phyloP scores from a whole-genome alignment of 2,329 filamentous ascomycete genomes.

The Aspergillus ochraceus region DNA sequence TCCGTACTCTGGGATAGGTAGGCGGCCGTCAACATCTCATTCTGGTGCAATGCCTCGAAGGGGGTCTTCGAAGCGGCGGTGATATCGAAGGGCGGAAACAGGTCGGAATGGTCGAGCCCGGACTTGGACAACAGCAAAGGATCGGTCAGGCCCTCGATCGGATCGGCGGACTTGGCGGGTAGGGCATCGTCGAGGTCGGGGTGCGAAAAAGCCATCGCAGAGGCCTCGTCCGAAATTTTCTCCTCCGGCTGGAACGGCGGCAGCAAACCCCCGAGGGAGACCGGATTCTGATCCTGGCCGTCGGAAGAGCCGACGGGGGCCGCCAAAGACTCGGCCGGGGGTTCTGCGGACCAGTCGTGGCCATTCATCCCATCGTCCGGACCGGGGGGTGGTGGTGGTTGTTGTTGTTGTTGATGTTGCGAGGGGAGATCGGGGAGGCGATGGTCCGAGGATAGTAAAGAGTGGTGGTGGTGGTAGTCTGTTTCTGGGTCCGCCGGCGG shows the following conservation, averaged over 20 bases:
- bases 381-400: slow-evolving; percentile 2
- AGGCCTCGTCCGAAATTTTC: slow-evolving; percentile 12
- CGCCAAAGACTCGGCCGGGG: slow-evolving; percentile 8
- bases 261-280: neutral
- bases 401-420: neutral
- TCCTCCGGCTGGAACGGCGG: slow-evolving; percentile 10
- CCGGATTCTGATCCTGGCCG: slow-evolving; percentile 13
- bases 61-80: slow-evolving; percentile 32
- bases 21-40: slow-evolving; percentile 40
- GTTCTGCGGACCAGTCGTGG: slow-evolving; percentile 13
- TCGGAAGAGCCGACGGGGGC: slow-evolving; percentile 8
- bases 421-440: too few species aligned
- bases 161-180: slow-evolving; percentile 19
- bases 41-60: slow-evolving; percentile 40
- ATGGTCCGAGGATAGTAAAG: neutral
- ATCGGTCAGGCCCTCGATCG: slow-evolving; percentile 33
- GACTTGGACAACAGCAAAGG: slow-evolving; percentile 35
- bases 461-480: neutral
- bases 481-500: slow-evolving; percentile 7
- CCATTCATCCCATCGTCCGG: slow-evolving; percentile 10
- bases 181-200: slow-evolving; percentile 8
- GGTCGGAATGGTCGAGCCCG: slow-evolving; percentile 30
- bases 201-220: slow-evolving; percentile 12
- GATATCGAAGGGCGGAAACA: slow-evolving; percentile 38
- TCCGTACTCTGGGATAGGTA: slow-evolving; percentile 39